These are phyloP conservation scores for Sclerotiophoma versabilis DNA, from an alignment of 2,329 filamentous ascomycete genomes.

Conservation along the genomic window DNA sequence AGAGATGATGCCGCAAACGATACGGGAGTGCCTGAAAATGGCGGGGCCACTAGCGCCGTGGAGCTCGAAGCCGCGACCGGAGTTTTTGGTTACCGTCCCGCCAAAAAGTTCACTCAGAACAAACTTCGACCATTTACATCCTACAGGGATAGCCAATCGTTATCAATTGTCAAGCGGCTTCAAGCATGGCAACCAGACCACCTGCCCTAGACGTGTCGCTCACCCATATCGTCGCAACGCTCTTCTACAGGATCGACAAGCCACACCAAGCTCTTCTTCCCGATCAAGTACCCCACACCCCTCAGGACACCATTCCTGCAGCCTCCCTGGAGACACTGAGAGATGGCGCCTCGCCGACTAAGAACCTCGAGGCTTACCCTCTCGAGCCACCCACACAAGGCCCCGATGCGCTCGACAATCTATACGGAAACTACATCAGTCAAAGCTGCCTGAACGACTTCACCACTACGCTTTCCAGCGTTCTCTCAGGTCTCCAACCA, in stretches of 20 bases:
- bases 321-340: conserved; percentile 44
- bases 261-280: conserved; percentile 55
- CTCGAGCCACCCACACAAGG: conserved; percentile 62
- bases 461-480: conserved; percentile 58
- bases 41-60: conserved; percentile 12
- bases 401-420: conserved; percentile 62
- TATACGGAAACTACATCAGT: conserved; percentile 62
- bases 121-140: background rate
- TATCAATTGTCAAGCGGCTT: background rate
- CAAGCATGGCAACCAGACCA: conserved; percentile 25
- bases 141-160: background rate
- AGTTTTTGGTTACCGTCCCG: conserved; percentile 15
- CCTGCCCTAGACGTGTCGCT: conserved; percentile 29
- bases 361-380: conserved; percentile 60
- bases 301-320: conserved; percentile 39
- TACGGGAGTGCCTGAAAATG: conserved; percentile 13
- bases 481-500: conserved; percentile 58
- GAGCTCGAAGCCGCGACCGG: conserved; percentile 9
- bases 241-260: conserved; percentile 48
- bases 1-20: background rate
- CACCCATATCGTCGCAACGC: conserved; percentile 44
- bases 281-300: conserved; percentile 52
- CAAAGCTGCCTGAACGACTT: conserved; percentile 65
- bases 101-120: conserved; percentile 4
- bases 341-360: conserved; percentile 59